Base-by-base conservation (phyloP, 176 grass and related monocot species). In the Typha latifolia region DNA sequence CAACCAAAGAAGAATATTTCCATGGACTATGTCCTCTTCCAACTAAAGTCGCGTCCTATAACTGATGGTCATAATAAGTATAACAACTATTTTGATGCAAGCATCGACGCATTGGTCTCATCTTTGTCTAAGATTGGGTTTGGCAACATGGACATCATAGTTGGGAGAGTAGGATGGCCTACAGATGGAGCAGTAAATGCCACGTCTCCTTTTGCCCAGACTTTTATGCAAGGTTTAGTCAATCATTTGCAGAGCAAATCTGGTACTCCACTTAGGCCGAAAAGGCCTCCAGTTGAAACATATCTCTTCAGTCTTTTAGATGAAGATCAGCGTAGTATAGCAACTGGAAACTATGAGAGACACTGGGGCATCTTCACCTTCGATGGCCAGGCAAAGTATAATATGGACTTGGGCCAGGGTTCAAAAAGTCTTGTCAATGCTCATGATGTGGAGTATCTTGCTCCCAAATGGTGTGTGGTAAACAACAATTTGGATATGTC, bases 361-460 rank as follows among this genome's bases (percentile, higher is more conserved):
- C 94, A 97, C 65, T 68, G 69, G 16, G 94, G 85, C 37, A 73
- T 97, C 76, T 97, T 97, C 80, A 92, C 88, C n/a, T 97, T 92
- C 86, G 94, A 97, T 50, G 94, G 94, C 22, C 94, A 92, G 69
- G 85, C 89, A 0, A 97, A 85, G 77, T 97, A 85, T 61, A 65
- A 84, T 53, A 66, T 89, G 22, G 87, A 92, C 63, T 81, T 90
- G 52, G 94, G 94, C 63, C 94, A 97, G 77, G 94, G 89, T 31
- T 49, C 76, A 37, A 87, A 70, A 72, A 70, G 62, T 48, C 85
- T 97, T 48, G 84, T 73, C 48, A 90, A 82, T 82, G 83, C 72
- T 14, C 52, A 63, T 81, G 75, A 72, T 76, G 94, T 97, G 51
- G 72, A 82, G 14, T 97, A 92, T 53, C 85, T 92, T 65, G 69